Evolutionary conservation across 192 early-diverging fungal genomes (phyloP).

Genomic region (Globomyces pollinis-pini): DNA sequence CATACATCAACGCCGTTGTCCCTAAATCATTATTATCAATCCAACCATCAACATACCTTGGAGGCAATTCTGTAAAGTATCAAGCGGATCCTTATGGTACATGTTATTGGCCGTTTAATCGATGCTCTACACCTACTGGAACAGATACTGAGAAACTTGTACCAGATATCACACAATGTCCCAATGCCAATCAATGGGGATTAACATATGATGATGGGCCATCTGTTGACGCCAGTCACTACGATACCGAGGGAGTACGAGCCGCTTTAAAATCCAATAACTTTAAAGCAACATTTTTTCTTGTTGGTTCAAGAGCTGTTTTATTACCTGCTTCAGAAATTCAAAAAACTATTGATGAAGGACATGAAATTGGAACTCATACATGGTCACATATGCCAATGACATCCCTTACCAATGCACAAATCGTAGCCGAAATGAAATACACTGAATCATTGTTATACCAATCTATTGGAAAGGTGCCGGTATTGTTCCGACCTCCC

Average conservation of each 20-base stretch:
- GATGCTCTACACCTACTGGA: no score
- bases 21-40: no score
- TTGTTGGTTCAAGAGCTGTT: conserved; percentile 47
- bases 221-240: conserved; percentile 38
- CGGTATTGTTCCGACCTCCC: no score
- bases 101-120: no score
- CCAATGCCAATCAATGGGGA: background rate
- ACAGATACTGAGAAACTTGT: no score
- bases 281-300: conserved; percentile 65
- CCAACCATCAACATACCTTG: no score
- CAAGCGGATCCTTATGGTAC: no score
- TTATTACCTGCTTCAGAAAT: conserved; percentile 35
- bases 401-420: conserved; percentile 49
- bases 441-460: conserved; percentile 38
- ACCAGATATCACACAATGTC: no score
- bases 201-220: conserved; percentile 38
- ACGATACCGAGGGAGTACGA: conserved; percentile 46
- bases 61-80: no score
- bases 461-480: no score
- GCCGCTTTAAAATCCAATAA: conserved; percentile 30
- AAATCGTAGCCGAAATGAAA: conserved; percentile 52
- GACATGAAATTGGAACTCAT: conserved; percentile 57
- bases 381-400: conserved; percentile 55
- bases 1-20: no score
- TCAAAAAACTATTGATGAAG: conserved; percentile 34